Base-by-base conservation (phyloP, 441 rosid species). In the Eutrema salsugineum region DNA sequence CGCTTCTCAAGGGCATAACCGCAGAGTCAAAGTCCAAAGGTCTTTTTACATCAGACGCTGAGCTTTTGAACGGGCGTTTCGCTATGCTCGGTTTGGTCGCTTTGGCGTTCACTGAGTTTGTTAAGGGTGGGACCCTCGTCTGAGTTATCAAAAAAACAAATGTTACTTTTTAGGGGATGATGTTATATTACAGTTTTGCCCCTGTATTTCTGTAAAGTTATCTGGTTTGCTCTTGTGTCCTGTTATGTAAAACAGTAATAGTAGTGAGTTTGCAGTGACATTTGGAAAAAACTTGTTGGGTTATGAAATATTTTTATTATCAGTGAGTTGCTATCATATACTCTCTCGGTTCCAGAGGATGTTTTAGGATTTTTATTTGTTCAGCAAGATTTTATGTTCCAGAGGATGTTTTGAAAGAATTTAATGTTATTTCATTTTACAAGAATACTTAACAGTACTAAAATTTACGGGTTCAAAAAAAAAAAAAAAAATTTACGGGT, bases 41-140 rank as follows among this genome's bases (percentile, higher is more conserved):
- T 17, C 0, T 87, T 1, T 88, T 88, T 97, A 91, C 93, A 0
- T 88, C 96, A 5, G 82, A 93, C 35, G 98, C 96, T 3, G 96
- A 93, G 83, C 39, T 91, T 6, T 93, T 89, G 98, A 93, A 93
- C 22, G 98, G 96, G 0, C 87, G 98, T 55, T 65, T 89, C 0
- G 97, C 97, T 0, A 91, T 91, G 98, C 48, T 93, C 14, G 98
- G 98, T 39, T 70, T 93, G 30, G 80, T 93, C 5, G 97, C 97
- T 1, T 63, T 88, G 70, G 96, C 97, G 1, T 80, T 83, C 78
- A 89, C 98, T 0, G 97, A 91, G 75, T 89, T 49, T 32, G 88
- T 93, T 0, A 87, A 81, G 72, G 96, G 96, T 1, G 86, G 94
- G n/a, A 66, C 85, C 3, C 86, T 90, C 1, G 78, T 89, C 16